Evolutionary conservation across 2,329 filamentous ascomycete genomes (phyloP).

Genomic region (Claviceps sp.): DNA sequence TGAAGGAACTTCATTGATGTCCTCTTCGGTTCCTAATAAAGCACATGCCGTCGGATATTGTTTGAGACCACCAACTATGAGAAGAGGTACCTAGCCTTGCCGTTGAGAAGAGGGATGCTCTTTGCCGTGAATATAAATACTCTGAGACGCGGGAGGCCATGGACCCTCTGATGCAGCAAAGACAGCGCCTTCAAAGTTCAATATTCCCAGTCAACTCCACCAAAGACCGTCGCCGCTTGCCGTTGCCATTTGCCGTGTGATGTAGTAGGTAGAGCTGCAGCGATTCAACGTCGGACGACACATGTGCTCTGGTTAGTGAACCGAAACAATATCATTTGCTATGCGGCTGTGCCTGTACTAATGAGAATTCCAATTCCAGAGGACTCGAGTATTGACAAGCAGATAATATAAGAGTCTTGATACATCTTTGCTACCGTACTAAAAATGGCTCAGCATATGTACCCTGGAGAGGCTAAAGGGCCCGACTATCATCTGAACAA

Average conservation of each 20-base stretch:
- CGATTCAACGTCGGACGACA: neutral
- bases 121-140: neutral
- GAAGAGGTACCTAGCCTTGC: neutral
- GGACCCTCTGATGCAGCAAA: neutral
- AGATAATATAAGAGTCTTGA: neutral
- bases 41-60: neutral
- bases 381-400: neutral
- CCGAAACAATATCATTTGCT: neutral
- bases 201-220: no score
- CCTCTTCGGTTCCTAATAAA: neutral
- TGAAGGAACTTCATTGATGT: no score
- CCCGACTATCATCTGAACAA: neutral
- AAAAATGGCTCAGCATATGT: neutral
- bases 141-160: neutral
- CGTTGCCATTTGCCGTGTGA: neutral
- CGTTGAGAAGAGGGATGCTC: neutral
- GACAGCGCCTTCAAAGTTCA: no score
- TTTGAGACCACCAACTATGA: neutral
- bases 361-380: neutral
- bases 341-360: neutral
- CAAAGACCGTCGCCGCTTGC: no score
- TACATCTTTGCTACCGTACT: neutral
- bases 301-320: neutral
- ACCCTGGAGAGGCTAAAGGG: neutral
- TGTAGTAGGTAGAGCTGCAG: neutral